Base-by-base conservation (phyloP, 768 basidiomycete genomes). In the Termitomyces sp. region DNA sequence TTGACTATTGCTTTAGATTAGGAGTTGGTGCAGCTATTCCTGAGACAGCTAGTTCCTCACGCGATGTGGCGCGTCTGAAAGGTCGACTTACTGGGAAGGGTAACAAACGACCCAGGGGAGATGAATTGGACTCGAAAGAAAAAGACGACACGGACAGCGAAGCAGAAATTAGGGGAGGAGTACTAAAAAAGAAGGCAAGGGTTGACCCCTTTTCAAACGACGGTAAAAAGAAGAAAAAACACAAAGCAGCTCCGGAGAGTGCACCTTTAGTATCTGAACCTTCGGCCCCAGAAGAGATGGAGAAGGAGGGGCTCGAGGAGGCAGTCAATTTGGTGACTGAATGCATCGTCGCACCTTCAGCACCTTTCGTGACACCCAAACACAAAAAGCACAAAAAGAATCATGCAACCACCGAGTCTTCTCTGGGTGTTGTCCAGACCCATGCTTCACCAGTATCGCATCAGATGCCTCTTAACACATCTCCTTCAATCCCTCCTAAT, bases 11-110 rank as follows among this genome's bases (percentile, higher is more conserved):
- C 42, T 49, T 40, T 58, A 92, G 90, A 63, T 73, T 92, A 56
- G 90, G 90, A 54, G 88, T 92, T 8, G 90, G 90, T 23, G 87
- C 88, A 34, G 66, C 81, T 29, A 71, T 84, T 23, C 82, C 87
- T 29, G 81, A 80, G 50, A 68, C 72, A 0, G 70, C 77, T 29
- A 71, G 62, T 49, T 61, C 75, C 35, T 74, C 77, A 38, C 77
- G 81, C 38, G 89, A 89, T 54, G 73, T 77, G n/a, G 81, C 80
- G 17, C 82, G 81, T 60, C 76, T 92, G 19, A 86, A 83, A 66
- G 77, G 77, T 53, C 83, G 79, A 63, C 77, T 92, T 2, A 64
- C 75, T 11, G 83, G 77, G 37, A 73, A 73, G 53, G 69, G 73
- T 5, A 77, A 77, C 54, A 89, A 84, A 65, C 77, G 79, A 16